phyloP scores from a whole-genome alignment of 2,329 filamentous ascomycete genomes.

The Paecilomyces fulvus region DNA sequence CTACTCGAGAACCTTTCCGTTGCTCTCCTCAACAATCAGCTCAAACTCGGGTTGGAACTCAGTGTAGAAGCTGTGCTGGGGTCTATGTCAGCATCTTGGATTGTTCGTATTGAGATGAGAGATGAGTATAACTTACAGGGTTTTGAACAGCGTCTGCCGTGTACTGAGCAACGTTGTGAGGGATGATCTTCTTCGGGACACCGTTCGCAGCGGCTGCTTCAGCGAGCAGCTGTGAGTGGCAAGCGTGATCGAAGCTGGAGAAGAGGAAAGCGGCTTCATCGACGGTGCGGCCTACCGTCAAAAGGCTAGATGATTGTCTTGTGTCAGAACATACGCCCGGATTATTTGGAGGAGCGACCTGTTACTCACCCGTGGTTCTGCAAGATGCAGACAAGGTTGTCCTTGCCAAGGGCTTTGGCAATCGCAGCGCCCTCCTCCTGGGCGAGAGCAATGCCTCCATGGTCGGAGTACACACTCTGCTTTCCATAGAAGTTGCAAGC shows the following conservation, averaged over 20 bases:
- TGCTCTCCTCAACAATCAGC: slow-evolving; percentile 29
- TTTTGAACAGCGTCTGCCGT: slow-evolving; percentile 29
- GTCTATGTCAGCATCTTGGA: slow-evolving; percentile 4
- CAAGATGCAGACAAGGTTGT: slow-evolving; percentile 34
- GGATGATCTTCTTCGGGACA: slow-evolving; percentile 26
- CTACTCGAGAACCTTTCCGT: slow-evolving; percentile 22
- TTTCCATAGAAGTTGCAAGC: slow-evolving; percentile 32
- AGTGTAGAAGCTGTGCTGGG: slow-evolving; percentile 31
- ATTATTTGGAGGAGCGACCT: background rate
- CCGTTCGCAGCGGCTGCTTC: slow-evolving; percentile 34
- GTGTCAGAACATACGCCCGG: slow-evolving; percentile 9
- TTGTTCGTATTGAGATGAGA: background rate
- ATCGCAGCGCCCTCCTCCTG: slow-evolving; percentile 32
- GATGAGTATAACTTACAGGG: slow-evolving; percentile 16
- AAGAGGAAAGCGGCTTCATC: slow-evolving; percentile 34
- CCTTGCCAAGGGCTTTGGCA: slow-evolving; percentile 28
- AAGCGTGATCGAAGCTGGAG: slow-evolving; percentile 33
- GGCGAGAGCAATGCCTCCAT: slow-evolving; percentile 33
- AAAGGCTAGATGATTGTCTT: slow-evolving; percentile 16
- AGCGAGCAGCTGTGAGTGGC: slow-evolving; percentile 33
- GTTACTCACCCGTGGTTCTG: slow-evolving; percentile 32
- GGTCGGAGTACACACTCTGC: slow-evolving; percentile 30
- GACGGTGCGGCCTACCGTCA: slow-evolving; percentile 33
- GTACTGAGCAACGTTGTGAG: slow-evolving; percentile 24
- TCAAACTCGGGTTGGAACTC: slow-evolving; percentile 34